Evolutionary conservation across 768 basidiomycete species (phyloP), one percentile per base, ranked within the genome.

Genomic region (Amanita molliuscula): DNA sequence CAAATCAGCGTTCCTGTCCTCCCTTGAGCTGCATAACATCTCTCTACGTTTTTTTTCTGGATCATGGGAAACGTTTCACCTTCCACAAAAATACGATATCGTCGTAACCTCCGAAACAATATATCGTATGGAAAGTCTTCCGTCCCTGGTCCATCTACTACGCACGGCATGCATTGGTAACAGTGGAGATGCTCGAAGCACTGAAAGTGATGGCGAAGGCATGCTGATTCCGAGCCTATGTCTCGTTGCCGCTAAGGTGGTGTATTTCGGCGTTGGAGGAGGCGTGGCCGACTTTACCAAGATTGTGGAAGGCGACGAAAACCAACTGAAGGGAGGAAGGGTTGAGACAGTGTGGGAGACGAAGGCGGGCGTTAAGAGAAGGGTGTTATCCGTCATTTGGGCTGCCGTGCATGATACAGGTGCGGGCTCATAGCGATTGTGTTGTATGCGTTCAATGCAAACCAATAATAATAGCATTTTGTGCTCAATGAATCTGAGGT

Each of bases 221-320:
- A 21, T 23, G 41, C 7, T 33, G 5, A 11, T 41, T 13, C 33
- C 53, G 13, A 65, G 62, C 54, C 40, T 72, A 5, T 89, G 84
- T 56, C 76, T 96, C 7, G 84, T 96, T 2, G 93, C 92, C 2
- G 89, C 88, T 1, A 98, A 97, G 64, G 76, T 91, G 11, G 65
- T 97, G 16, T 97, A 97, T 62, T 97, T 98, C 62, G 95, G 95
- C 6, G 91, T 97, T 3, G 94, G 93, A 1, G 94, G 95, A 0
- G 89, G 93, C 6, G 68, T 94, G 23, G 64, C 75, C 10, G 87
- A 83, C 53, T 95, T 95, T 56, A 62, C 79, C n/a, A 60, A 66
- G 23, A 73, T 71, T 5, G 75, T 91, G 2, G 65, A 75, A 53
- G 64, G 59, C 25, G 56, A 60, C 15, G 64, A 60, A 15, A 42